phyloP scores from a whole-genome alignment of 192 early-diverging fungal genomes.

The Diversispora eburnea region DNA sequence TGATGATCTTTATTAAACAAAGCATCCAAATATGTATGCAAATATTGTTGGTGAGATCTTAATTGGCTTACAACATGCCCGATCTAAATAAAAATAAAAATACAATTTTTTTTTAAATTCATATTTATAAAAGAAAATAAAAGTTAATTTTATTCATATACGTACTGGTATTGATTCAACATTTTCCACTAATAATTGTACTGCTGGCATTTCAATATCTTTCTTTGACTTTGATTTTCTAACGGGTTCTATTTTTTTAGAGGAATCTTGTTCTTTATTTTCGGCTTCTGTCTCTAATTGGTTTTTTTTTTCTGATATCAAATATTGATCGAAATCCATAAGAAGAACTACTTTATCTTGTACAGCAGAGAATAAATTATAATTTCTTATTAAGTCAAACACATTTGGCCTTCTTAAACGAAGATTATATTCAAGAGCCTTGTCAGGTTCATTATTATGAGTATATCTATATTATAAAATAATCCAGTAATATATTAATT shows the following conservation, averaged over 20 bases:
- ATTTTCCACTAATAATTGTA: slow-evolving; percentile 78
- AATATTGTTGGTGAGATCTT: slow-evolving; percentile 46
- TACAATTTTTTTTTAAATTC: not conserved
- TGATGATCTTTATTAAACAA: slow-evolving; percentile 71
- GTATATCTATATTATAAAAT: slow-evolving; percentile 51
- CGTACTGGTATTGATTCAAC: slow-evolving; percentile 79
- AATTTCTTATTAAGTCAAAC: slow-evolving; percentile 68
- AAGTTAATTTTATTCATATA: not conserved
- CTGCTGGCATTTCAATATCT: slow-evolving; percentile 55
- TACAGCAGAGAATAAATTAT: slow-evolving; percentile 80
- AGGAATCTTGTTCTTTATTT: slow-evolving; percentile 7
- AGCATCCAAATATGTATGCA: slow-evolving; percentile 92
- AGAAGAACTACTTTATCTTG: slow-evolving; percentile 75
- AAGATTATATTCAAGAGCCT: slow-evolving; percentile 79
- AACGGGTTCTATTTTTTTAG: not conserved
- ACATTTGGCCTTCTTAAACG: slow-evolving; percentile 64
- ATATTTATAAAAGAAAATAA: not conserved
- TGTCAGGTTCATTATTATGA: slow-evolving; percentile 66
- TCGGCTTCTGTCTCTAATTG: slow-evolving; percentile 26
- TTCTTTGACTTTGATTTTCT: slow-evolving; percentile 15
- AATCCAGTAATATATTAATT: not conserved
- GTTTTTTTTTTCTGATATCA: slow-evolving; percentile 46
- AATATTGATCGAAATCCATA: slow-evolving; percentile 78
- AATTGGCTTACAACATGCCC: slow-evolving; percentile 71
- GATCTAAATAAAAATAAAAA: slow-evolving; percentile 36